Base-by-base conservation (phyloP, 2,329 filamentous ascomycete species). In the Trichothecium roseum region DNA sequence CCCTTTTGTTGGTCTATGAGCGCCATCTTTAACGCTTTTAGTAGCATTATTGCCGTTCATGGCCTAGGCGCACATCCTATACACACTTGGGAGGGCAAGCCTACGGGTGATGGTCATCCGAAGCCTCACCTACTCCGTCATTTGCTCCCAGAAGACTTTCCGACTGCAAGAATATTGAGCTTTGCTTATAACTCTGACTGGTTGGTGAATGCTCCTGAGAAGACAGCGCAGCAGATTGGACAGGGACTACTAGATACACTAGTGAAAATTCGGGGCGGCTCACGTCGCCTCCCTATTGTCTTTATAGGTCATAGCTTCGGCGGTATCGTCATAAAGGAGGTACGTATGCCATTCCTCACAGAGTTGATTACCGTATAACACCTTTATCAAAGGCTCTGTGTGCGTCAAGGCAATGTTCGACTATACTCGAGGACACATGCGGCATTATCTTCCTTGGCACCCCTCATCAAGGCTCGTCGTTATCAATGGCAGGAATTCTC, bases 291-390 rank as follows among this genome's bases (percentile, higher is more conserved):
- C 15, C 43, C 44, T 12, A 39, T 45, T 5, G 38, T 47, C 9
- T 49, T 49, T 18, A 39, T 47, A 2, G 42, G 44, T 4, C 42
- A 47, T 5, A 47, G 45, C 32, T 40, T 47, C n/a, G 45, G 44
- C 2, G 44, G 44, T 2, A 45, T 47, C 6, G 39, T 47, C 14
- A 44, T 47, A 4, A 47, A 47, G 14, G 30, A 47, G 33, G 40
- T 42, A 42, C 8, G n/a, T 30, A n/a, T 18, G 29, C 37, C 18
- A 9, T 4, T 2, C 14, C 12, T 16, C 32, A 10, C 18, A 8
- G 15, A 26, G 24, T 30, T 18, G 4, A 18, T 18, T 38, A 8
- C 7, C 28, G 8, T 32, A 7, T 32, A 26, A 28, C 35, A 12
- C 35, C 28, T 8, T 32, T 5, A 10, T 7, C 12, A 35, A 42